A percentile compares a stretch with the other conserved stretches of the same genome.
phyloP scores from a whole-genome alignment of 2,329 filamentous ascomycete species.

The Phyllosticta capitalensis region DNA sequence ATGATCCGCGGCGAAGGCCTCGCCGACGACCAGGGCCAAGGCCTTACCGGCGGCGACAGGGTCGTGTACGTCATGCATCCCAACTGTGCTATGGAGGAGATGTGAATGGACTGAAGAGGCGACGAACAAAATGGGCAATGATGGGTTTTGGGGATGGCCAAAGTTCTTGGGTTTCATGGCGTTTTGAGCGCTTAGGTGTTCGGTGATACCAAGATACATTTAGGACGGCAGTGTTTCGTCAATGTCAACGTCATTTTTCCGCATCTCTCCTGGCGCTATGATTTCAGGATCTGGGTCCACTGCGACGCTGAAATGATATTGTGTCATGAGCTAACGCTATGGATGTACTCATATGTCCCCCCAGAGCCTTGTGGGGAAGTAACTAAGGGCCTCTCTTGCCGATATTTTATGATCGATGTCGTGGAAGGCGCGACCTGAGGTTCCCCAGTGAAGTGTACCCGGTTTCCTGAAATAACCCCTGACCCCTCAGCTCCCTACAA shows the following conservation, averaged over 20 bases:
- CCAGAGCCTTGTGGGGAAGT: too few relatives aligned
- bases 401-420: too few relatives aligned
- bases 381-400: too few relatives aligned
- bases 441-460: too few relatives aligned
- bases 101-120: background rate
- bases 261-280: too few relatives aligned
- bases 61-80: conserved; percentile 86
- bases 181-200: background rate
- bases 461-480: too few relatives aligned
- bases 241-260: background rate
- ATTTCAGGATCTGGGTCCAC: too few relatives aligned
- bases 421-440: too few relatives aligned
- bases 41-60: conserved; percentile 40
- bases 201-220: background rate
- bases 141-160: background rate
- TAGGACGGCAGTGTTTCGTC: background rate
- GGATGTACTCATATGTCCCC: too few relatives aligned
- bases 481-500: too few relatives aligned
- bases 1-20: conserved; percentile 72
- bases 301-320: too few relatives aligned
- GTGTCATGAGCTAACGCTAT: too few relatives aligned
- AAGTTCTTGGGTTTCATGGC: background rate
- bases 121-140: background rate
- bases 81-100: conserved; percentile 75
- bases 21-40: conserved; percentile 62